A percentile compares a stretch with the other conserved stretches of the same genome.
Conservation (phyloP, 306 rosid genomes). For the Sindora glabra region DNA sequence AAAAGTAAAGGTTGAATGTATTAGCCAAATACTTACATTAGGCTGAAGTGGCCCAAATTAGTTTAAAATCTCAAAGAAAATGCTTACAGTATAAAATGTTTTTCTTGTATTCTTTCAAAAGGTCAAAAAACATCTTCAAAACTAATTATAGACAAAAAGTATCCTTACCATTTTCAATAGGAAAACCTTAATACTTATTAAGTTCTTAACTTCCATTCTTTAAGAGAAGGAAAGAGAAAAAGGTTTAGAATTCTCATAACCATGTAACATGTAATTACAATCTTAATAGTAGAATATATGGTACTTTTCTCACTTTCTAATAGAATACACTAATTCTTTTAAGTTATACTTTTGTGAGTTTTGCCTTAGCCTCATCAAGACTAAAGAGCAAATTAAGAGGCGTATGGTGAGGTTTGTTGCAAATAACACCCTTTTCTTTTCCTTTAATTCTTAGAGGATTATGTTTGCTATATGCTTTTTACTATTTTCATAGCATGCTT, state of each 20-base stretch:
- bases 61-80: slow-evolving; percentile 87
- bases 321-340: slow-evolving; percentile 87
- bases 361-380: slow-evolving; percentile 99
- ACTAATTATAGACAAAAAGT: background rate
- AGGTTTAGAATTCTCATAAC: too few species aligned
- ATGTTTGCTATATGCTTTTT: background rate
- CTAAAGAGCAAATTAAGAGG: slow-evolving; percentile 98
- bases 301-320: slow-evolving; percentile 98
- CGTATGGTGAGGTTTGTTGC: slow-evolving; percentile 83
- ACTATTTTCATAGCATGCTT: too few species aligned
- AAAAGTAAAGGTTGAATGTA: slow-evolving; percentile 5
- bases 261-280: too few species aligned
- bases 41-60: slow-evolving; percentile 83
- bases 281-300: too few species aligned
- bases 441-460: slow-evolving; percentile 6
- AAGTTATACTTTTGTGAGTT: slow-evolving; percentile 93
- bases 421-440: slow-evolving; percentile 5
- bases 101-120: slow-evolving; percentile 83
- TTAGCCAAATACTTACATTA: slow-evolving; percentile 58
- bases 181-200: too few species aligned
- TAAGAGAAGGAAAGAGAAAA: too few species aligned
- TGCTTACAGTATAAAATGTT: slow-evolving; percentile 98
- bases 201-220: too few species aligned
- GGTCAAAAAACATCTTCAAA: slow-evolving; percentile 5
- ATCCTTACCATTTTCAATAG: too few species aligned